These are phyloP conservation scores for Zygosaccharomyces bisporus DNA, from an alignment of 805 yeast species.

Conservation along the genomic window DNA sequence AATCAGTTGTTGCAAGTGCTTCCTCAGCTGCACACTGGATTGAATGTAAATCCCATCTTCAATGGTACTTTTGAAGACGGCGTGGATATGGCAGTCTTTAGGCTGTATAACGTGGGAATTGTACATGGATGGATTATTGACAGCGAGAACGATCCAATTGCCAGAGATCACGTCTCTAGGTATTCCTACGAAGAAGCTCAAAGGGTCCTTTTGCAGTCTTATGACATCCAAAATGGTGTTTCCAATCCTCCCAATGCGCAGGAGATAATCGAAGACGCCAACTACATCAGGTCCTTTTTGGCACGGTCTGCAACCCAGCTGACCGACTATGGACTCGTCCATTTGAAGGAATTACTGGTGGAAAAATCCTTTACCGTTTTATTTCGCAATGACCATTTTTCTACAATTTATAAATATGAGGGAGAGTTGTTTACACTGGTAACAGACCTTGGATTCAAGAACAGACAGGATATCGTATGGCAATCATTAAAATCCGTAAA, in stretches of 20 bases:
- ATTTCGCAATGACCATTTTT: constrained; percentile 88
- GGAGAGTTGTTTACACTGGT: constrained; percentile 59
- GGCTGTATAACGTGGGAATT: constrained; percentile 53
- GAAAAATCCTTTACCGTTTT: constrained; percentile 62
- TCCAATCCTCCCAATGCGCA: constrained; percentile 25
- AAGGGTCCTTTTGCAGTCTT: constrained; percentile 47
- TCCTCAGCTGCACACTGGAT: constrained; percentile 66
- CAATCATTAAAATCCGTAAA: constrained; percentile 62
- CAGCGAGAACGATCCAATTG: constrained; percentile 36
- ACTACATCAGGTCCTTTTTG: constrained; percentile 46
- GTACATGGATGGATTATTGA: constrained; percentile 85
- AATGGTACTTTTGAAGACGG: constrained; percentile 56
- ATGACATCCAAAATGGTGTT: constrained; percentile 35
- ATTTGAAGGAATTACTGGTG: constrained; percentile 43
- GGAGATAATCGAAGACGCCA: constrained; percentile 35
- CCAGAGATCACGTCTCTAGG: constrained; percentile 37
- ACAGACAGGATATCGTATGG: constrained; percentile 65
- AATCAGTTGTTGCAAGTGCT: constrained; percentile 48
- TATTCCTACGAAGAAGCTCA: constrained; percentile 61
- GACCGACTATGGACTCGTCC: constrained; percentile 60
- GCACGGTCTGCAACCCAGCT: constrained; percentile 68
- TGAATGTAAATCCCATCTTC: constrained; percentile 68
- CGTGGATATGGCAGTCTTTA: constrained; percentile 53
- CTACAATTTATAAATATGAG: constrained; percentile 55
- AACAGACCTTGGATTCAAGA: constrained; percentile 65